These are phyloP conservation scores for Scheffersomyces titani DNA, from an alignment of 1,139 yeast genomes.

Conservation along the genomic window DNA sequence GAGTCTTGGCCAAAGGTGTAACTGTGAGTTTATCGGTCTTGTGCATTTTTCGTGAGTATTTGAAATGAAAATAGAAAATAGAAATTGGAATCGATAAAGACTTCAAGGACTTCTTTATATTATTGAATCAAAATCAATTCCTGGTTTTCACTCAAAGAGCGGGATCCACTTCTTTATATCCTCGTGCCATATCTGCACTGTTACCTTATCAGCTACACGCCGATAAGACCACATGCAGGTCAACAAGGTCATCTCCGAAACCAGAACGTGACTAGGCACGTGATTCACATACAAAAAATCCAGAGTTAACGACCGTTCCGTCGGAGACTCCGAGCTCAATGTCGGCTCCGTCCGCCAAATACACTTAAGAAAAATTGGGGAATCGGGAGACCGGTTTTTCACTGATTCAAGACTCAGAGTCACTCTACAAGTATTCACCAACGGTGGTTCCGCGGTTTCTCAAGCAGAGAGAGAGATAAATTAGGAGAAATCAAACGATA, in stretches of 20 bases:
- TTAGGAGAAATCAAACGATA: not conserved
- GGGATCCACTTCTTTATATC: not conserved
- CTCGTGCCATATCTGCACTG: not conserved
- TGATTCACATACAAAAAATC: not conserved
- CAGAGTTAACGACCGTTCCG: not conserved
- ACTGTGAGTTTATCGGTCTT: conserved; percentile 28
- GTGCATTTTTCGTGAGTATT: not conserved
- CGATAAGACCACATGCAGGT: not conserved
- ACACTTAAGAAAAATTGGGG: not conserved
- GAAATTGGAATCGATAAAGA: not conserved
- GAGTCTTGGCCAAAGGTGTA: conserved; percentile 50
- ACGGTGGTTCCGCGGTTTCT: not conserved
- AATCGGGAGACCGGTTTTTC: not conserved
- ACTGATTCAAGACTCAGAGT: not conserved
- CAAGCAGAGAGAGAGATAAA: not conserved
- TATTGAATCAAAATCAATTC: not conserved
- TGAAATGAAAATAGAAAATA: not conserved
- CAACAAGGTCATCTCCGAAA: not conserved
- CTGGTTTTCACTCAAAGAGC: not conserved
- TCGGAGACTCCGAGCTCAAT: not conserved
- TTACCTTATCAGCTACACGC: not conserved
- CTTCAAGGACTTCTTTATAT: not conserved
- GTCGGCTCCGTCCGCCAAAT: not conserved
- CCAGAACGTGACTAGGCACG: not conserved
- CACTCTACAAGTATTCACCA: not conserved